Evolutionary conservation across 2,329 filamentous ascomycete genomes (phyloP).

Genomic region (Parastagonospora avenae): DNA sequence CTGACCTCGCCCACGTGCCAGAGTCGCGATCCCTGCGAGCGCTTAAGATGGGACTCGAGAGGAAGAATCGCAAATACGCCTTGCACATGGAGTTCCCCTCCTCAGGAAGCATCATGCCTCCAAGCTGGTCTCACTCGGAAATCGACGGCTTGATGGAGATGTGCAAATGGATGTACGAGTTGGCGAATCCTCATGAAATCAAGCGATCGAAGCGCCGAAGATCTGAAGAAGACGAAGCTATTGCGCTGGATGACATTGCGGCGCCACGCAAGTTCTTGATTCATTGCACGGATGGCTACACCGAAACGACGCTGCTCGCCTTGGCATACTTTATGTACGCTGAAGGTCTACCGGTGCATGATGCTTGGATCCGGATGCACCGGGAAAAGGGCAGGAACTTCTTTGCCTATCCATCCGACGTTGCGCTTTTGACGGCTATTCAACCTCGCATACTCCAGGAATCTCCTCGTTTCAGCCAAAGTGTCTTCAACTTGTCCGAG

Average conservation of each 20-base stretch:
- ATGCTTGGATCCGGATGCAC: conserved; percentile 88
- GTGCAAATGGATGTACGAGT: conserved; percentile 86
- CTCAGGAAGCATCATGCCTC: conserved; percentile 87
- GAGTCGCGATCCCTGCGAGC: conserved; percentile 68
- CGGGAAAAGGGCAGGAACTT: conserved; percentile 84
- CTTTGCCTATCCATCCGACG: conserved; percentile 93
- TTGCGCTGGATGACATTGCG: conserved; percentile 54
- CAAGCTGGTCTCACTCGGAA: conserved; percentile 81
- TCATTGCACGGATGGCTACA: conserved; percentile 95
- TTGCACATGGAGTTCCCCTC: conserved; percentile 82
- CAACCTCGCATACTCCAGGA: conserved; percentile 75
- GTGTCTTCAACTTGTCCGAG: conserved; percentile 63
- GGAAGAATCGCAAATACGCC: conserved; percentile 52
- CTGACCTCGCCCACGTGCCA: conserved; percentile 77
- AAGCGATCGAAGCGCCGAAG: conserved; percentile 52
- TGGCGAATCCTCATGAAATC: conserved; percentile 68
- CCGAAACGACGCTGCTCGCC: conserved; percentile 85
- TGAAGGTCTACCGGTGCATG: conserved; percentile 77
- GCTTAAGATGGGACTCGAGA: conserved; percentile 62
- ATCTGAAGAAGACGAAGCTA: conserved; percentile 59
- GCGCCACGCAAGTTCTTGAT: conserved; percentile 74
- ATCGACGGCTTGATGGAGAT: conserved; percentile 83
- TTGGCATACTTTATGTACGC: conserved; percentile 95
- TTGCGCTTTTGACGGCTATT: conserved; percentile 77
- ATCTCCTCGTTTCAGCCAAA: conserved; percentile 62